phyloP scores from a whole-genome alignment of 2,329 filamentous ascomycete species.

The Venturia aucupariae region DNA sequence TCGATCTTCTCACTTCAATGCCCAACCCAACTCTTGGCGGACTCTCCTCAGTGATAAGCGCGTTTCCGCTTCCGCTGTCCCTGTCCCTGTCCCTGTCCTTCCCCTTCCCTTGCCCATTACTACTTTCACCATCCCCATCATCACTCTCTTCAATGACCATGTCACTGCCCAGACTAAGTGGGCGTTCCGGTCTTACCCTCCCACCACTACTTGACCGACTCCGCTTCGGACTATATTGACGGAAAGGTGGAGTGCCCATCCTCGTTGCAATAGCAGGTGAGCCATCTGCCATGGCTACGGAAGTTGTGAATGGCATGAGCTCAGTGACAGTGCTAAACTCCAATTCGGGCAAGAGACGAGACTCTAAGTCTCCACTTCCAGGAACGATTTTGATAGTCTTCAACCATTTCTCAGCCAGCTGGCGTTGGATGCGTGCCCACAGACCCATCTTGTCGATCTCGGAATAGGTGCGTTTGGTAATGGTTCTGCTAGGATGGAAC shows the following conservation, averaged over 20 bases:
- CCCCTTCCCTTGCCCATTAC: neutral
- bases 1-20: neutral
- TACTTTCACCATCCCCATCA: neutral
- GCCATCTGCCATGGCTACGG: conserved; percentile 28
- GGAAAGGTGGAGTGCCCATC: neutral
- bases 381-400: conserved; percentile 21
- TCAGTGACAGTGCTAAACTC: conserved; percentile 23
- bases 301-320: conserved; percentile 27
- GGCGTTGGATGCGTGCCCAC: conserved; percentile 30
- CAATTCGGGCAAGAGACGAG: conserved; percentile 11
- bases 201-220: neutral
- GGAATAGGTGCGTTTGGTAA: conserved; percentile 23
- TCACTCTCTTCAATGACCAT: conserved; percentile 14
- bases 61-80: no score
- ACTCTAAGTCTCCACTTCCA: conserved; percentile 12
- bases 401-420: conserved; percentile 34
- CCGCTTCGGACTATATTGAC: neutral
- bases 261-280: conserved; percentile 22
- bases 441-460: conserved; percentile 32
- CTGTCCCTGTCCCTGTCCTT: neutral
- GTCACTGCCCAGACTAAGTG: conserved; percentile 7
- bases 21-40: neutral
- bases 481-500: conserved; percentile 36
- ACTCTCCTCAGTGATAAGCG: neutral
- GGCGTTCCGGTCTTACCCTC: neutral